These are phyloP conservation scores for Metschnikowia similis DNA, from an alignment of 805 yeast species.

Conservation along the genomic window DNA sequence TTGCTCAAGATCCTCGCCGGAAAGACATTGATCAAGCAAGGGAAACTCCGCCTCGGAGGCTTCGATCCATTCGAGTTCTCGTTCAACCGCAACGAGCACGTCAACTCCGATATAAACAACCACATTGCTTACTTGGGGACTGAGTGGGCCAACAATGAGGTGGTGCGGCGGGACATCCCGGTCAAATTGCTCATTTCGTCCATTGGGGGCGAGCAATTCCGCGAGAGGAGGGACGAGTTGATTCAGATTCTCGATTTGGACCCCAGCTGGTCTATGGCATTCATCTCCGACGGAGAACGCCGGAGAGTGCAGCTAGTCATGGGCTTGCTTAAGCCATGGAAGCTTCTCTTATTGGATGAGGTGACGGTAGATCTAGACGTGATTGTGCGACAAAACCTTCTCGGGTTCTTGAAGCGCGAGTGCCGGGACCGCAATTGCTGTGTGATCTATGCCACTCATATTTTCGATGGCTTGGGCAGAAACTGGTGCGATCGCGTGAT, in stretches of 20 bases:
- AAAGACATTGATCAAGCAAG: slow-evolving; percentile 75
- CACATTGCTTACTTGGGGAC: slow-evolving; percentile 85
- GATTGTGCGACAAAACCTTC: slow-evolving; percentile 71
- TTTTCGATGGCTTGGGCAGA: slow-evolving; percentile 86
- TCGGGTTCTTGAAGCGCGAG: slow-evolving; percentile 69
- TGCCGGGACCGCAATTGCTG: slow-evolving; percentile 66
- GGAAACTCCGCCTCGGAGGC: slow-evolving; percentile 70
- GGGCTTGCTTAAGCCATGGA: slow-evolving; percentile 93
- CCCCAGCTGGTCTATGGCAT: slow-evolving; percentile 86
- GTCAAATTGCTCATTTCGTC: slow-evolving; percentile 74
- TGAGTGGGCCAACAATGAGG: slow-evolving; percentile 93
- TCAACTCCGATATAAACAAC: slow-evolving; percentile 42
- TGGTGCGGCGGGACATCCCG: slow-evolving; percentile 87
- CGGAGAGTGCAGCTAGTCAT: slow-evolving; percentile 89
- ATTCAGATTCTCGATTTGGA: slow-evolving; percentile 81
- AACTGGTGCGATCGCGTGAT: slow-evolving; percentile 81
- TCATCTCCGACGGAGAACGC: slow-evolving; percentile 90
- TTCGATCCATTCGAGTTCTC: slow-evolving; percentile 75
- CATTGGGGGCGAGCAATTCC: slow-evolving; percentile 63
- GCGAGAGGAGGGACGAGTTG: slow-evolving; percentile 73
- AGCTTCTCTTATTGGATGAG: slow-evolving; percentile 81
- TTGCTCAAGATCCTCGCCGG: slow-evolving; percentile 83
- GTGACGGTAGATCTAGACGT: slow-evolving; percentile 97
- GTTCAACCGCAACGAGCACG: slow-evolving; percentile 43
- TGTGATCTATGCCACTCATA: slow-evolving; percentile 92